Evolutionary conservation across 2,329 filamentous ascomycete genomes (phyloP), one percentile per base, ranked within the genome.

Genomic region (Chaetothyriales sp.): DNA sequence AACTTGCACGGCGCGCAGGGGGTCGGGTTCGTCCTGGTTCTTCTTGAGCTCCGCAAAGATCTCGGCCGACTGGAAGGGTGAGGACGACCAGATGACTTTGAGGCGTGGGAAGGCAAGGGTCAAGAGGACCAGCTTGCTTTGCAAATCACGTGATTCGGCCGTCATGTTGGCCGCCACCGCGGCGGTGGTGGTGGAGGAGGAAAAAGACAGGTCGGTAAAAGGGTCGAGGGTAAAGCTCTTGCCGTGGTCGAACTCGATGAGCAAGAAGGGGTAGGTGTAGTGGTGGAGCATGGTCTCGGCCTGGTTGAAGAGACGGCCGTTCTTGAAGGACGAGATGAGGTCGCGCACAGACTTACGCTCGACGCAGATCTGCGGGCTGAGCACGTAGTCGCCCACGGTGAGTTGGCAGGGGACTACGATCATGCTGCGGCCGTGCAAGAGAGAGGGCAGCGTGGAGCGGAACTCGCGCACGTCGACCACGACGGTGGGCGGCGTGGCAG

Each of bases 201-300:
- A 15, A 15, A 40, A 5, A 15, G 33, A 40, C 47, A 83, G 82
- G 61, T 88, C 66, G 19, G 67, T 67, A 54, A 73, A 63, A 0
- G 85, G 85, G 66, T 90, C 92, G 15, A 98, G 81, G 0, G 89
- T 97, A 68, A 98, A 98, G 3, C 87, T 90, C 67, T 94, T 95
- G 71, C 94, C 90, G 65, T 94, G 86, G 66, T 95, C 89, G 66
- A 98, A 98, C 68, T 98, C 92, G 63, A 98, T 97, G 45, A 98
- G 79, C 5, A 98, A 80, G 79, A 97, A 86, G 0, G 89, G 85
- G 58, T 70, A 82, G 63, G 85, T 85, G 77, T 98, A 98, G 70
- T 97, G 83, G 65, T 87, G 81, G 54, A 94, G 84, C 90, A 98
- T 97, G 47, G 85, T 82, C 69, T 97, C 90, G 43, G 85, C 85